Base-by-base conservation (phyloP, 352 stramenopile species). In the Phytophthora pinifolia region DNA sequence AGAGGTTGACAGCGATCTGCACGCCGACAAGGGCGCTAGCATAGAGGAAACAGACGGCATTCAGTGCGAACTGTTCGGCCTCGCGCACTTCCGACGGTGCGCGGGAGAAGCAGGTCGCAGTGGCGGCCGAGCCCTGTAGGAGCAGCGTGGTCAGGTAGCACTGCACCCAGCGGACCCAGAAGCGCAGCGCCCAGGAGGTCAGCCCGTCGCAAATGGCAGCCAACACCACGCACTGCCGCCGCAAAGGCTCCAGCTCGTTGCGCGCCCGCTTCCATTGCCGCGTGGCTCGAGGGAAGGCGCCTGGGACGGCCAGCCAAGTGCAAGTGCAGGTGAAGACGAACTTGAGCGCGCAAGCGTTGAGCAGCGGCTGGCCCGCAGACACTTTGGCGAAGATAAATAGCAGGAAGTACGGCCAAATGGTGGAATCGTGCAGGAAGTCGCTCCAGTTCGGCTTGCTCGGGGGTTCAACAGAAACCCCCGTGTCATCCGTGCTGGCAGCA, bases 391-490 rank as follows among this genome's bases (percentile, higher is more conserved):
- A 85, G 41, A 88, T 60, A 65, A 77, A 62, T 44, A 79, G 59
- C 34, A 89, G 54, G 33, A 89, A 34, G 59, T 86, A 89, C 54
- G 83, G 79, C 83, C 83, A 92, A 39, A 92, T 81, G 36, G 56
- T 60, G 45, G 87, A 78, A 54, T 84, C 75, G 65, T 88, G 80
- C 33, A 92, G 44, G 41, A 85, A 89, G 66, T 89, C 78, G 45
- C 68, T 63, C 60, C 62, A 72, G 22, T 61, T 49, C 3, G 43
- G 55, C n/a, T 57, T 62, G 22, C 18, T 50, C 12, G 35, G 10
- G 8, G 46, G 45, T 12, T 49, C 55, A 17, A 18, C 42, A 22
- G 44, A 61, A 2, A 5, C 41, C 14, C 13, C 33, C 27, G 29
- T 43, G 32, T 6, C 38, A 25, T 38, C 46, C 9, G 42, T 13